Conservation (phyloP, 2,329 filamentous ascomycete species). For the Exophiala calicioides region DNA sequence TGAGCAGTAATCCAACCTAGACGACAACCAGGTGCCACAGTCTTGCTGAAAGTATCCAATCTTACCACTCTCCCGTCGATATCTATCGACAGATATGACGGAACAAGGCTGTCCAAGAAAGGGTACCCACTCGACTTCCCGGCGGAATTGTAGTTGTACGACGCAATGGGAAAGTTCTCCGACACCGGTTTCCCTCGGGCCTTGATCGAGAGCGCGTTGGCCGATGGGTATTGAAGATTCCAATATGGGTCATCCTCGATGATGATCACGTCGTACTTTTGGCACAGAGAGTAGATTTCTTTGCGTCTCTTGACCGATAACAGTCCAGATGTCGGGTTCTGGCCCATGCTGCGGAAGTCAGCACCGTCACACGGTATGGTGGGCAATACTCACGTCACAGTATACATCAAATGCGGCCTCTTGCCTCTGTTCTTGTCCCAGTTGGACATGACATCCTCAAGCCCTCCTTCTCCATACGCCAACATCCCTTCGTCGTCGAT, state of each 20-base stretch:
- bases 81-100: constrained; percentile 80
- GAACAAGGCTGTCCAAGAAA: constrained; percentile 80
- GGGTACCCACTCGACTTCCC: constrained; percentile 65
- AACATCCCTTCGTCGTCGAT: constrained; percentile 80
- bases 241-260: constrained; percentile 95
- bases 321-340: constrained; percentile 81
- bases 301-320: constrained; percentile 72
- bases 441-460: constrained; percentile 75
- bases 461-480: constrained; percentile 69
- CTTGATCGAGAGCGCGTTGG: constrained; percentile 47
- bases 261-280: constrained; percentile 84
- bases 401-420: constrained; percentile 83
- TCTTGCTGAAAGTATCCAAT: constrained; percentile 93
- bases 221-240: constrained; percentile 86
- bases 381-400: constrained; percentile 70
- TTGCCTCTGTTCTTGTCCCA: constrained; percentile 77
- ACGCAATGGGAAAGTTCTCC: constrained; percentile 36
- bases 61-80: constrained; percentile 83
- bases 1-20: constrained; percentile 89
- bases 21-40: constrained; percentile 83
- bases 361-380: background rate
- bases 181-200: constrained; percentile 34
- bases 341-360: constrained; percentile 65
- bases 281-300: constrained; percentile 77
- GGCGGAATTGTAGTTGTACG: constrained; percentile 39